A percentile compares a stretch with the other conserved stretches of the same genome.
Conservation (phyloP, 164 flowering plant genomes). For the Cinnamomum micranthum region DNA sequence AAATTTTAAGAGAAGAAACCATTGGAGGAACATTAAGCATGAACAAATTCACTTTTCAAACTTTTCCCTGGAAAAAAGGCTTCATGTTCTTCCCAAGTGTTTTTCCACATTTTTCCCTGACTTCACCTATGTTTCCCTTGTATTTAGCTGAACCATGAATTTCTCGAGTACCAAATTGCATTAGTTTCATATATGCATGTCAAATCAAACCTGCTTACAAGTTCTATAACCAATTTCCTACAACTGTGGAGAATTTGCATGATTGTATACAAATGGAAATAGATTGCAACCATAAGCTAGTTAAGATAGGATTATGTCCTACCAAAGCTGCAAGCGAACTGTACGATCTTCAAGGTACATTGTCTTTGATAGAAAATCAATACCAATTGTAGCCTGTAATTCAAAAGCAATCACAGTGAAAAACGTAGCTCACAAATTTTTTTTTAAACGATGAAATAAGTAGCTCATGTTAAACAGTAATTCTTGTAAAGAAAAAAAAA, state of each 20-base stretch:
- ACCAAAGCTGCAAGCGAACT: conserved; percentile 83
- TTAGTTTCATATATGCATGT: too few relatives aligned
- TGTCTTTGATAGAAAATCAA: conserved; percentile 84
- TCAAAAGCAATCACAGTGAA: background rate
- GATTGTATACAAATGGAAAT: background rate
- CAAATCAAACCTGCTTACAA: too few relatives aligned
- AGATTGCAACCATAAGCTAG: background rate
- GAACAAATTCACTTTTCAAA: too few relatives aligned
- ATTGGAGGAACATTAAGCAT: too few relatives aligned
- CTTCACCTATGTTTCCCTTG: too few relatives aligned
- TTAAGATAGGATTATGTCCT: conserved; percentile 16
- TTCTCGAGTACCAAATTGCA: too few relatives aligned
- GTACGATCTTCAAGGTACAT: conserved; percentile 91
- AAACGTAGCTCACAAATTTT: background rate
- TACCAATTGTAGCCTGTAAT: conserved; percentile 80
- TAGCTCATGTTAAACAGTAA: too few relatives aligned
- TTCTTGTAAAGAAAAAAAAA: background rate
- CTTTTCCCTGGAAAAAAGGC: too few relatives aligned
- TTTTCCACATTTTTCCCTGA: too few relatives aligned
- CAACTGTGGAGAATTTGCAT: background rate
- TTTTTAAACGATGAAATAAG: background rate
- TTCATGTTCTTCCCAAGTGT: too few relatives aligned
- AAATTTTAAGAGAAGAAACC: too few relatives aligned
- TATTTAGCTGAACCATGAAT: too few relatives aligned
- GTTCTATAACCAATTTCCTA: background rate